phyloP scores from a whole-genome alignment of 148 eudicot genomes.

The Arbutus unedo region DNA sequence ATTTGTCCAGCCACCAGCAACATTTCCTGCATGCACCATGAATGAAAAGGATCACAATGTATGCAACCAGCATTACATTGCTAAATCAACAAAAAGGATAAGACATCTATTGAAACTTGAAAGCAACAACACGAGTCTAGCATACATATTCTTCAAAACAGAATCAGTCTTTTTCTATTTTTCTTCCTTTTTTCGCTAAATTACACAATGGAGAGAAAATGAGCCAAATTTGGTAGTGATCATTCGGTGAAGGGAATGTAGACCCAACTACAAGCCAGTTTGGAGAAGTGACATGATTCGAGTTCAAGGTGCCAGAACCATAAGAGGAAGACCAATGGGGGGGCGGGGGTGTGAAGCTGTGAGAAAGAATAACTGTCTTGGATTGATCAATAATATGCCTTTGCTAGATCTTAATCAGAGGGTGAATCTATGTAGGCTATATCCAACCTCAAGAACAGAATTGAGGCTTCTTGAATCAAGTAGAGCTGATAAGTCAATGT shows the following conservation, averaged over 20 bases:
- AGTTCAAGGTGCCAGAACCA: not conserved
- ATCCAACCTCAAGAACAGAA: not conserved
- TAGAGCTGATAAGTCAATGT: not conserved
- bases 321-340: not conserved
- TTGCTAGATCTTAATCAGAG: not conserved
- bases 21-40: constrained; percentile 32
- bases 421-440: not conserved
- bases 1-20: constrained; percentile 57
- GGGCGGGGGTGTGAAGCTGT: not conserved
- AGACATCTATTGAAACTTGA: not conserved
- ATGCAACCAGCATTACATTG: not conserved
- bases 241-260: not conserved
- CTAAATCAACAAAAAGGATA: not conserved
- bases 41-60: not conserved
- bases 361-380: not conserved
- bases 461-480: not conserved
- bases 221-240: not conserved
- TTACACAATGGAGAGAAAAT: not conserved
- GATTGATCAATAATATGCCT: not conserved
- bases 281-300: constrained; percentile 1
- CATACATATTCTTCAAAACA: not conserved
- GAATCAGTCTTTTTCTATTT: not conserved
- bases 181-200: not conserved
- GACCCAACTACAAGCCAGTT: not conserved
- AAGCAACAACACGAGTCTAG: not conserved